Base-by-base conservation (phyloP, 2,329 filamentous ascomycete species). In the Torrubiella hemipterigena region DNA sequence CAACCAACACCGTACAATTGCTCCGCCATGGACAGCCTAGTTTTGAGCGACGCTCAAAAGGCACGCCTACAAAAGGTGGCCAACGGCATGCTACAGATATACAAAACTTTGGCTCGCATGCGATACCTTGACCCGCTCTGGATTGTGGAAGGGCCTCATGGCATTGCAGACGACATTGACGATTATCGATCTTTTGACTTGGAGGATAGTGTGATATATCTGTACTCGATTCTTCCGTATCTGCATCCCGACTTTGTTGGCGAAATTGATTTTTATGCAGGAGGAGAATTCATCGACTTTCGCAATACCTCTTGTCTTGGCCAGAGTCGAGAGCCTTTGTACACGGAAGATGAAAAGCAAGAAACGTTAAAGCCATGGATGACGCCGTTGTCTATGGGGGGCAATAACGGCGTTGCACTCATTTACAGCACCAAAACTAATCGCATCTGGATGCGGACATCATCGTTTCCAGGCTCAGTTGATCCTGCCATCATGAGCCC, bases 11-110 rank as follows among this genome's bases (percentile, higher is more conserved):
- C n/a, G n/a, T n/a, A n/a, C n/a, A n/a, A n/a, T n/a, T n/a, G n/a
- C 20, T 22, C n/a, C 20, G 20, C 20, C 20, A 22, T 22, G 20
- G 20, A 22, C 8, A n/a, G 20, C n/a, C 8, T 22, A 8, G 20
- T 8, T 22, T n/a, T 22, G 8, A n/a, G n/a, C 20, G 8, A 8
- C 8, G 20, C n/a, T 8, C 8, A 8, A 8, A 22, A 22, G 20
- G n/a, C 20, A 22, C 20, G 20, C 8, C 44, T 50, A 9, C 40
- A 47, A 12, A 38, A 48, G 25, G 45, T 50, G 8, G 47, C 48
- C 15, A 36, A 48, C 21, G 29, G 38, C 21, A 35, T 52, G 34
- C 42, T 49, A 10, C 30, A 46, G n/a, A 46, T 51, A 16, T 52
- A 50, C 32, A 33, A 37, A 8, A 50, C 44, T 7, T 42, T 51